Percentiles rank a stretch among this genome's conserved stretches.
These are phyloP conservation scores for Isochrysis galbana DNA, from an alignment of 78 protist genomes.

Conservation along the genomic window DNA sequence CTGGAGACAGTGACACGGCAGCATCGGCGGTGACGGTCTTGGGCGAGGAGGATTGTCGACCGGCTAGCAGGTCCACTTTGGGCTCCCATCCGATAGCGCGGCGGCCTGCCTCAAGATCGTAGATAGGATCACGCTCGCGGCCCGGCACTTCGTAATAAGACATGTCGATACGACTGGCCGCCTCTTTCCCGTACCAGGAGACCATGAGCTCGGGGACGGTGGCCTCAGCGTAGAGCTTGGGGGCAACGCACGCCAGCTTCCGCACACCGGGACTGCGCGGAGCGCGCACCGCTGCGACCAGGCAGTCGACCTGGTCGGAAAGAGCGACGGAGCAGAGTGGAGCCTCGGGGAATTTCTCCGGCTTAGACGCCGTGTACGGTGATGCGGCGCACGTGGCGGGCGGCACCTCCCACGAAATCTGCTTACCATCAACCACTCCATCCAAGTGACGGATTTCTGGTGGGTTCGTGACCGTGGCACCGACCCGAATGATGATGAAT, in stretches of 20 bases:
- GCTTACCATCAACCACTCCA: not conserved
- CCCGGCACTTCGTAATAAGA: not conserved
- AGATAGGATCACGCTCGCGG: constrained; percentile 14
- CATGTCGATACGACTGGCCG: constrained; percentile 1
- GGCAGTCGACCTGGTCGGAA: constrained; percentile 25
- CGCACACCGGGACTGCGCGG: not conserved
- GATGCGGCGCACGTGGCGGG: not conserved
- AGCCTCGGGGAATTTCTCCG: not conserved
- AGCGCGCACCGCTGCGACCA: not conserved
- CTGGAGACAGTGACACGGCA: too few relatives aligned
- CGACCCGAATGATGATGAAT: constrained; percentile 16
- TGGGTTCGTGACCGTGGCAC: constrained; percentile 16
- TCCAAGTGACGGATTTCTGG: not conserved
- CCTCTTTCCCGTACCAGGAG: constrained; percentile 32
- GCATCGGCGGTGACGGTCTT: not conserved
- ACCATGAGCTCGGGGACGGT: not conserved
- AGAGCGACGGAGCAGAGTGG: constrained; percentile 19
- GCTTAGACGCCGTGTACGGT: not conserved
- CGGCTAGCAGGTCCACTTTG: not conserved
- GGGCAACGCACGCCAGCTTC: constrained; percentile 14
- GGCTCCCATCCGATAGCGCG: not conserved
- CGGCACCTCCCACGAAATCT: not conserved
- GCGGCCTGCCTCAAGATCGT: not conserved
- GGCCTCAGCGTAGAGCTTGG: not conserved
- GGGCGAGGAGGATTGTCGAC: too few relatives aligned